Percentiles rank a stretch among this genome's conserved stretches.
Evolutionary conservation across 2,329 filamentous ascomycete genomes (phyloP).

Genomic region (Camptophora hylomeconis): DNA sequence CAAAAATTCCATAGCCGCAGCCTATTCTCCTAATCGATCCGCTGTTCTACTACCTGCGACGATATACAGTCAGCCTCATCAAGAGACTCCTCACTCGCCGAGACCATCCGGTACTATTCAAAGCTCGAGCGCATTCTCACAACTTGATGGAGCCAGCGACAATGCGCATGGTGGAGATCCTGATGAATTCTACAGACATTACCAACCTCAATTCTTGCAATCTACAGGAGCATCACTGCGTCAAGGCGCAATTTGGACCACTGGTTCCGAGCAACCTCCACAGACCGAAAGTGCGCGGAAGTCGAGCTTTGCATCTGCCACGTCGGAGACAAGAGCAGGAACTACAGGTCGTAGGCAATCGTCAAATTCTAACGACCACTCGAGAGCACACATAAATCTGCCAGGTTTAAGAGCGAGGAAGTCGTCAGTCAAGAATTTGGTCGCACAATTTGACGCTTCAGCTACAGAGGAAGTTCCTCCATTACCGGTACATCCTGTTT

Average conservation of each 20-base stretch:
- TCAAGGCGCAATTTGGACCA: constrained; percentile 14
- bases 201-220: constrained; percentile 24
- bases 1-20: constrained; percentile 6
- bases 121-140: no score
- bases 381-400: no score
- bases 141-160: no score
- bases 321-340: no score
- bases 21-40: constrained; percentile 10
- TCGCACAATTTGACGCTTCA: constrained; percentile 57
- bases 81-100: constrained; percentile 12
- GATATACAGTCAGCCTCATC: constrained; percentile 6
- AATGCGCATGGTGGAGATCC: no score
- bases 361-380: no score
- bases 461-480: constrained; percentile 35
- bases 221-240: constrained; percentile 19
- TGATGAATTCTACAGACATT: constrained; percentile 40
- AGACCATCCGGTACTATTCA: constrained; percentile 14
- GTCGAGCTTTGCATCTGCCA: constrained; percentile 9
- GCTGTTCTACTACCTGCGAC: constrained; percentile 14
- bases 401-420: constrained; percentile 26
- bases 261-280: constrained; percentile 5
- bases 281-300: constrained; percentile 4
- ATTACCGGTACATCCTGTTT: constrained; percentile 23
- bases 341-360: no score
- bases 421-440: constrained; percentile 67